phyloP scores from a whole-genome alignment of 2,329 filamentous ascomycete genomes.

The Talaromyces atroroseus region DNA sequence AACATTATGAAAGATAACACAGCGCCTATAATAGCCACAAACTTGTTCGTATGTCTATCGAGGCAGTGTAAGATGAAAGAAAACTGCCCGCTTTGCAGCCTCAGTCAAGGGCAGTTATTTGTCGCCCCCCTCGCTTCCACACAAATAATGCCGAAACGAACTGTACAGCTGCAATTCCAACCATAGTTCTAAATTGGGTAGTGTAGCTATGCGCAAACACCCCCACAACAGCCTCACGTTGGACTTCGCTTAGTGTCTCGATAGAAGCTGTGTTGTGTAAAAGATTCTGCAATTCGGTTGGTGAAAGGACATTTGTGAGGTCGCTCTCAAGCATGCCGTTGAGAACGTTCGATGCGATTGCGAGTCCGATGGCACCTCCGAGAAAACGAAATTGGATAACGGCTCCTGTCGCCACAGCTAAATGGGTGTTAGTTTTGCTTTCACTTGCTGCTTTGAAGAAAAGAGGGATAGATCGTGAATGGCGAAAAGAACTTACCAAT shows the following conservation, averaged over 20 bases:
- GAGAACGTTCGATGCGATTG: constrained; percentile 23
- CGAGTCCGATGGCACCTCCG: constrained; percentile 24
- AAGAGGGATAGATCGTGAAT: background rate
- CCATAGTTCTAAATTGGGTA: constrained; percentile 21
- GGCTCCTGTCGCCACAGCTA: constrained; percentile 23
- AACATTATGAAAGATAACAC: background rate
- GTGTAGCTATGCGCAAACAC: constrained; percentile 20
- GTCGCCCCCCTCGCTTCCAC: background rate
- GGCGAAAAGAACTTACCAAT: constrained; percentile 17
- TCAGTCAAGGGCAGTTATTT: background rate
- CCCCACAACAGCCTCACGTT: constrained; percentile 15
- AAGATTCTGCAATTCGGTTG: constrained; percentile 17
- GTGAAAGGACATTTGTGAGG: constrained; percentile 16
- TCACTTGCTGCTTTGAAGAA: background rate
- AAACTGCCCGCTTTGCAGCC: background rate
- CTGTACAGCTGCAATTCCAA: constrained; percentile 20
- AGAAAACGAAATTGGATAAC: constrained; percentile 23
- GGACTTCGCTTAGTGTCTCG: constrained; percentile 5
- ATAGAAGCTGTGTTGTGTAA: constrained; percentile 19
- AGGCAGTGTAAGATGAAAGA: background rate
- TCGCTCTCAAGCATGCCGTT: constrained; percentile 19
- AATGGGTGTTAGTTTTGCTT: background rate
- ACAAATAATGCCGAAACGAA: constrained; percentile 19
- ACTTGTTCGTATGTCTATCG: background rate
- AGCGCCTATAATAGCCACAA: background rate